Evolutionary conservation across 179 eudicot species (phyloP).

Genomic region (Beta lomatogona): DNA sequence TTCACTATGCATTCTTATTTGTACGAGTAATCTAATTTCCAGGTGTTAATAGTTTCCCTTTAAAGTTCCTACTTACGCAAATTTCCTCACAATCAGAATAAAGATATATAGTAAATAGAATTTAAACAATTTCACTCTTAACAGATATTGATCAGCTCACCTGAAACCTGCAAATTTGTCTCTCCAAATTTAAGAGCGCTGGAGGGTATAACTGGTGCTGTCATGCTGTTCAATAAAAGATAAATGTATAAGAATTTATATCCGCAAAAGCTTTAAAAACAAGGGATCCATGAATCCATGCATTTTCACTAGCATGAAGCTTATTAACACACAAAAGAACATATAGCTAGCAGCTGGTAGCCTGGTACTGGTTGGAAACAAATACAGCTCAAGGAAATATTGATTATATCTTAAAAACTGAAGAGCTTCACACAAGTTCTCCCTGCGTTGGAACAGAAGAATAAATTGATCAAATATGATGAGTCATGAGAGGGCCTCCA

Average conservation of each 20-base stretch:
- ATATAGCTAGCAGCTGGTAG: neutral
- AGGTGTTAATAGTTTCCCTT: neutral
- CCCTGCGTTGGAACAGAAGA: neutral
- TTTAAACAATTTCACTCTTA: neutral
- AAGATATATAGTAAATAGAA: too few species aligned
- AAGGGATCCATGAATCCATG: neutral
- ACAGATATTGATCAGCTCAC: slow-evolving; percentile 39
- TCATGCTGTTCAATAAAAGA: slow-evolving; percentile 58
- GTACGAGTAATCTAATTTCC: neutral
- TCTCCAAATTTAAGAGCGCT: slow-evolving; percentile 83
- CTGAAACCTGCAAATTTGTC: slow-evolving; percentile 76
- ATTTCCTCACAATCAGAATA: too few species aligned
- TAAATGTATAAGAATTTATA: neutral
- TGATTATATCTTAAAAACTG: neutral
- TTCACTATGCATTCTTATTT: neutral
- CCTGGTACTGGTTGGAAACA: neutral
- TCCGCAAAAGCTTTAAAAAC: neutral
- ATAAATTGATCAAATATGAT: neutral
- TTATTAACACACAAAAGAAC: neutral
- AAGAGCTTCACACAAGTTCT: neutral
- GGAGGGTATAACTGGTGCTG: slow-evolving; percentile 80
- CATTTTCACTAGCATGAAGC: neutral
- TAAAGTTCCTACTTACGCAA: too few species aligned
- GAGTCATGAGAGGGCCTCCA: neutral
- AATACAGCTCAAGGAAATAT: neutral